Base-by-base conservation (phyloP, 192 early-diverging fungal genomes). In the Coemansia sp. region DNA sequence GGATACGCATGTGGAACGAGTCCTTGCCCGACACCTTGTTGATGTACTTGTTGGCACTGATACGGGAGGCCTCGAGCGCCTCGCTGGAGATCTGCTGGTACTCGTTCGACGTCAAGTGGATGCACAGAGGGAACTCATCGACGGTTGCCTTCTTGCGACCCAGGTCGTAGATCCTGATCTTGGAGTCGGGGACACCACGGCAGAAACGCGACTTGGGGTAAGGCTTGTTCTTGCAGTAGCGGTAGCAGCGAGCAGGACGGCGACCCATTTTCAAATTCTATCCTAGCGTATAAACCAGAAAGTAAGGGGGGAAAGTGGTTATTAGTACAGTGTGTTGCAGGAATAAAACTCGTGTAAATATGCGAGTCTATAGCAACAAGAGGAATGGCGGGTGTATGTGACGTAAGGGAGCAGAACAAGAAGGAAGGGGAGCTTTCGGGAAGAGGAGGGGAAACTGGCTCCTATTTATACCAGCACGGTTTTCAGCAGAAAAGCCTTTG, bases 171-270 rank as follows among this genome's bases (percentile, higher is more conserved):
- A 98, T 96, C 70, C 95, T 85, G 74, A 98, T 93, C 90, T 98
- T 98, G 66, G 95, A 87, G 87, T 99, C 96, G 49, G 96, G 96
- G 72, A 99, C 95, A 95, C 94, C 97, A 91, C 94, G 95, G 86
- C 88, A 93, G 91, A 92, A 98, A 63, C 92, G 91, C 65, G 91
- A 95, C 88, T 96, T 99, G 70, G 97, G 97, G 85, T 97, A 98
- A 71, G 94, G 95, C 91, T 98, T 99, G 93, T 97, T 97, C 89
- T 97, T 98, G 85, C 93, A 95, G 88, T 98, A 98, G 76, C 95
- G 88, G 86, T 96, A 98, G 86, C 95, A 98, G 66, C 93, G 90
- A 87, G 95, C 93, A 79, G 95, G 95, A 93, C 95, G 94, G 73
- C 95, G 94, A 93, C 93, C 95, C 95, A 98, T 95, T 69, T 73